phyloP scores from a whole-genome alignment of 163 green algal genomes.

The Picocystis sp. region DNA sequence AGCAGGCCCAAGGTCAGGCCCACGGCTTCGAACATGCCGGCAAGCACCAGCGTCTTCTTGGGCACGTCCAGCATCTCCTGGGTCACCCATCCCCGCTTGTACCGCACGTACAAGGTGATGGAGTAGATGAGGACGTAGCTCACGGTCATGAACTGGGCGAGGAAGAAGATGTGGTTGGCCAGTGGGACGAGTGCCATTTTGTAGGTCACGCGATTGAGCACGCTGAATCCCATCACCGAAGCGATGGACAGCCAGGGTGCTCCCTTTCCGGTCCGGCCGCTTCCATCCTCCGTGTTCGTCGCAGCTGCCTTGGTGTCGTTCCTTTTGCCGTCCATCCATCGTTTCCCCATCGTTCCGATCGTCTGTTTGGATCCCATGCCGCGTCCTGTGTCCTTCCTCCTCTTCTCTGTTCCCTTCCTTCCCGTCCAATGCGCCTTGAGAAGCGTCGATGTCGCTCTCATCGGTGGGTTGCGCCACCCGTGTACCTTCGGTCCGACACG shows the following conservation, averaged over 20 bases:
- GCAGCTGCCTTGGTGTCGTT: too few species aligned
- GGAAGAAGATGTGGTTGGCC: slow-evolving; percentile 20
- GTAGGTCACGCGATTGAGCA: slow-evolving; percentile 18
- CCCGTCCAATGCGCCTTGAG: too few species aligned
- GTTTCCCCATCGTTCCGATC: too few species aligned
- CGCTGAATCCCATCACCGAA: slow-evolving; percentile 4
- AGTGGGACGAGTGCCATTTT: slow-evolving; percentile 24
- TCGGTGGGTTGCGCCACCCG: too few species aligned
- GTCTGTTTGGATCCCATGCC: too few species aligned
- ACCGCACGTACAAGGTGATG: slow-evolving; percentile 9
- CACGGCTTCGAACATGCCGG: slow-evolving; percentile 16
- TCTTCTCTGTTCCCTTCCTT: too few species aligned
- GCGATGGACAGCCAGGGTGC: not conserved
- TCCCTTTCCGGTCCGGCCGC: too few species aligned
- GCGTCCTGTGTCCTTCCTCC: too few species aligned
- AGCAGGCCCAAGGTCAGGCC: slow-evolving; percentile 11
- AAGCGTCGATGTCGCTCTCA: too few species aligned
- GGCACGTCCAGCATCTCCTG: slow-evolving; percentile 19
- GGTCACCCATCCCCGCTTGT: slow-evolving; percentile 8
- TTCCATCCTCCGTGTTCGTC: too few species aligned
- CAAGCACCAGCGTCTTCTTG: slow-evolving; percentile 16
- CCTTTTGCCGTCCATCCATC: too few species aligned
- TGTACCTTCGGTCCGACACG: too few species aligned
- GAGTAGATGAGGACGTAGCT: slow-evolving; percentile 22
- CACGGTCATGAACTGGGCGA: slow-evolving; percentile 21